Evolutionary conservation across 2,329 filamentous ascomycete genomes (phyloP), one percentile per base, ranked within the genome.

Genomic region (Septoria petroselini): DNA sequence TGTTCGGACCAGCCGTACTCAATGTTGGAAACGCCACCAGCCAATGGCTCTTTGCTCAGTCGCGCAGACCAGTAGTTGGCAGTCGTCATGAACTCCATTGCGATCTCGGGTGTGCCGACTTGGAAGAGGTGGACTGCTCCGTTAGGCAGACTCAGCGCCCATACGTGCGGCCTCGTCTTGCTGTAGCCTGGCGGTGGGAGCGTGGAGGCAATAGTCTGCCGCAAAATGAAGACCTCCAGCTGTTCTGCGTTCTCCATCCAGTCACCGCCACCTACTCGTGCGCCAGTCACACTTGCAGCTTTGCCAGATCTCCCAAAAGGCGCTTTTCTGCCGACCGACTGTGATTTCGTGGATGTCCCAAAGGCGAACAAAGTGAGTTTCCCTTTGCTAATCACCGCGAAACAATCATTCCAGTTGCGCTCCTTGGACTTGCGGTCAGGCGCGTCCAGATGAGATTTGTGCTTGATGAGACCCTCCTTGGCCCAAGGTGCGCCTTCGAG

Each of bases 51-150:
- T 55, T 95, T 96, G 64, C 90, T 95, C 25, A 97, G 77, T 43
- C 93, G 82, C 2, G 93, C 91, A 64, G 89, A 93, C 93, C 93
- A 98, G 71, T 97, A 98, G 71, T 98, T 98, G 62, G 88, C 89
- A 1, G 91, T 94, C 14, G 82, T 85, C 44, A 97, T 91, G 63
- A 96, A 98, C 67, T 98, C 93, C 60, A 86, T 86, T 61, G 91
- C 87, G 62, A 97, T 95, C 62, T 98, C 93, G 0, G 88, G 83
- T 1, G 93, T 98, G 48, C 93, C 93, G 41, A 93, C 93, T 65
- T 97, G 91, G 78, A 98, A 98, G n/a, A 98, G 78, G 67, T 98
- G 93, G 0, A 98, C 91, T 0, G 91, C 91, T 9, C 93, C 93
- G 1, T 85, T 94, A 0, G 93, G 91, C 38, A 98, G 75, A 55